These are phyloP conservation scores for Conringia planisiliqua DNA, from an alignment of 345 rosid species.

Conservation along the genomic window DNA sequence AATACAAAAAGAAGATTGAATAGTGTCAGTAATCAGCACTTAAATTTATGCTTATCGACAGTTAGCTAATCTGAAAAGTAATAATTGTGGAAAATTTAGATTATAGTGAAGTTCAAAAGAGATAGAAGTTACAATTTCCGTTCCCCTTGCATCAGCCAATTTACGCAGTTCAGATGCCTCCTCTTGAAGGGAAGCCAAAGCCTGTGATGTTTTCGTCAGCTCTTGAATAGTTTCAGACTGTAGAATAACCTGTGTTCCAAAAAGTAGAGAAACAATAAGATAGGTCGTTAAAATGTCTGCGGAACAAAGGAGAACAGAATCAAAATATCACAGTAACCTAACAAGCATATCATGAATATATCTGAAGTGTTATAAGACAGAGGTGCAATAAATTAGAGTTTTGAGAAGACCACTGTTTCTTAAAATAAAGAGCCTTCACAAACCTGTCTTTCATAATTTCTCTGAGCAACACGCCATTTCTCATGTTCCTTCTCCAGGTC, in stretches of 20 bases:
- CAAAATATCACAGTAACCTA: neutral
- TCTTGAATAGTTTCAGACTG: constrained; percentile 98
- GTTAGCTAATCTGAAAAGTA: neutral
- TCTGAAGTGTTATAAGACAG: neutral
- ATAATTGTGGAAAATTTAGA: neutral
- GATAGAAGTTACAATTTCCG: constrained; percentile 58
- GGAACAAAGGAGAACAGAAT: neutral
- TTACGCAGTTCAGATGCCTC: constrained; percentile 72
- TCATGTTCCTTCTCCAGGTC: constrained; percentile 73
- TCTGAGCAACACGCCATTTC: constrained; percentile 73
- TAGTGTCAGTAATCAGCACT: constrained; percentile 4
- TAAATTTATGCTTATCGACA: neutral
- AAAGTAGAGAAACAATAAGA: neutral
- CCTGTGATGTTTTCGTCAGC: constrained; percentile 79
- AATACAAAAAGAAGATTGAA: constrained; percentile 23
- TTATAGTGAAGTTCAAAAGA: neutral
- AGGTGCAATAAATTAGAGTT: neutral
- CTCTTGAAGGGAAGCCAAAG: constrained; percentile 62
- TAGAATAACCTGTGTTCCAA: constrained; percentile 64
- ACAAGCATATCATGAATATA: neutral
- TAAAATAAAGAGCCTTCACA: constrained; percentile 12
- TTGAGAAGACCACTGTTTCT: neutral
- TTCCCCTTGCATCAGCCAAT: constrained; percentile 51
- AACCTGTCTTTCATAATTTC: constrained; percentile 98
- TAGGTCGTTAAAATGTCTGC: neutral